phyloP scores from a whole-genome alignment of 1,139 yeast genomes.

The Saccharomyces uvarum region DNA sequence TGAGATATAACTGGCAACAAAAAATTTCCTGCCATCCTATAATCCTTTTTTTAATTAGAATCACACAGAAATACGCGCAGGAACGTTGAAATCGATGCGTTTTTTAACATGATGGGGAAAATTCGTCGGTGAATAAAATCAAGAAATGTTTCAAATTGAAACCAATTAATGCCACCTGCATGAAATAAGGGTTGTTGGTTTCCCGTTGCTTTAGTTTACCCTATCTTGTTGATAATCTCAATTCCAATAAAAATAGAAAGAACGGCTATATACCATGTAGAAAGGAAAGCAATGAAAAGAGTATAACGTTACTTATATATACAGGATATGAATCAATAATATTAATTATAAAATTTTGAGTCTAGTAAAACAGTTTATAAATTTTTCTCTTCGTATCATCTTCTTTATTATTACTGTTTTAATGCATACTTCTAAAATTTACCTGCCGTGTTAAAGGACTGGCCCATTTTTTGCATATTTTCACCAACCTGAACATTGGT shows the following conservation, averaged over 20 bases:
- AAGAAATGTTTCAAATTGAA: neutral
- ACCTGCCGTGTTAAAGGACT: slow-evolving; percentile 35
- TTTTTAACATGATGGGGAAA: neutral
- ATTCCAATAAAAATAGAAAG: neutral
- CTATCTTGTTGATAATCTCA: neutral
- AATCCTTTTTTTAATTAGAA: neutral
- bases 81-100: neutral
- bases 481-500: slow-evolving; percentile 96
- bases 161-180: neutral
- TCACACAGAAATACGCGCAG: neutral
- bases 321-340: neutral
- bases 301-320: neutral
- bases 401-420: neutral
- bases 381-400: neutral
- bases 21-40: slow-evolving; percentile 1
- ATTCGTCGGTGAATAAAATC: neutral
- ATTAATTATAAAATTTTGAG: slow-evolving; percentile 3
- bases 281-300: neutral
- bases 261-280: neutral
- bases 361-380: neutral
- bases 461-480: slow-evolving; percentile 71
- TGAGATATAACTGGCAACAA: slow-evolving; percentile 5
- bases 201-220: neutral
- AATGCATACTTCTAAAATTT: slow-evolving; percentile 17
- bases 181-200: neutral